Conservation (phyloP, 805 yeast species). For the Groenewaldozyma tartarivorans region DNA sequence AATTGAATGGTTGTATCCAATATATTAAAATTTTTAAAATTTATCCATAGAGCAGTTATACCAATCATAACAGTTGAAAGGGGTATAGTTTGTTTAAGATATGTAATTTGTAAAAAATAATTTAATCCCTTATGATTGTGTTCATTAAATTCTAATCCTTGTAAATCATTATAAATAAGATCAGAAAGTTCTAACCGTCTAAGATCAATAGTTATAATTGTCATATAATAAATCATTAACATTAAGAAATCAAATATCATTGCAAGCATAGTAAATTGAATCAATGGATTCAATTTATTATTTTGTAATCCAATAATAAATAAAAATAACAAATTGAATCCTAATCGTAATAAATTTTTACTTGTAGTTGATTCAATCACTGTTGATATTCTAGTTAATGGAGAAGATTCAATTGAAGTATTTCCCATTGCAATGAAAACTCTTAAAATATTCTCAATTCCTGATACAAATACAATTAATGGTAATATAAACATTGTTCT, state of each 20-base stretch:
- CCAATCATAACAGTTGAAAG: neutral
- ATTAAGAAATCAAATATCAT: conserved; percentile 50
- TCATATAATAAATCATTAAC: conserved; percentile 54
- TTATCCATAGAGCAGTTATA: neutral
- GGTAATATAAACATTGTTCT: conserved; percentile 30
- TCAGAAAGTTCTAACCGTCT: conserved; percentile 55
- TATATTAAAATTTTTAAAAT: too few relatives aligned
- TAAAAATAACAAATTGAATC: conserved; percentile 5
- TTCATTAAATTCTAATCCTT: neutral
- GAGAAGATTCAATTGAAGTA: conserved; percentile 35
- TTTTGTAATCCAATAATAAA: neutral
- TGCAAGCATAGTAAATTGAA: conserved; percentile 36
- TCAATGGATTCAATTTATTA: conserved; percentile 34
- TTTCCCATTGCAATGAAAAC: conserved; percentile 32
- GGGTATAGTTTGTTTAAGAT: conserved; percentile 1
- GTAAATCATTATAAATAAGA: conserved; percentile 16
- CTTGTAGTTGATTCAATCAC: conserved; percentile 31
- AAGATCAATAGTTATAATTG: conserved; percentile 59
- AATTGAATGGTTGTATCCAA: neutral
- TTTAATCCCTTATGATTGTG: neutral
- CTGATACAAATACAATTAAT: conserved; percentile 33
- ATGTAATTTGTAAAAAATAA: neutral
- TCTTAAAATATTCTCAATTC: conserved; percentile 41
- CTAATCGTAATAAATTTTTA: conserved; percentile 30
- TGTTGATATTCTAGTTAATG: conserved; percentile 30